Base-by-base conservation (phyloP, 106 monocot genomes). In the Acorus gramineus region DNA sequence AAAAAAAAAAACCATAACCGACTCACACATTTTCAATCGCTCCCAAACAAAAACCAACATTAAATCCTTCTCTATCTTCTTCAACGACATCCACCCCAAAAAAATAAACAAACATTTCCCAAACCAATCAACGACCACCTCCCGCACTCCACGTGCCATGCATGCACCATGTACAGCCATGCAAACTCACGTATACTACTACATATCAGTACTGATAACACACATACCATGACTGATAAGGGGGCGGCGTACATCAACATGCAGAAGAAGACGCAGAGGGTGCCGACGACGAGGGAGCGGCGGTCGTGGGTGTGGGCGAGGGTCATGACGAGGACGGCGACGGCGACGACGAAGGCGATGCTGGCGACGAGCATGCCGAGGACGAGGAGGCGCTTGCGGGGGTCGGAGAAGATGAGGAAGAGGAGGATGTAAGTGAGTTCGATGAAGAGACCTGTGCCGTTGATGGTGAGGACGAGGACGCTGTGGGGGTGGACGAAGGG, bases 401-500 rank as follows among this genome's bases (percentile, higher is more conserved):
- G 71, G 2, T 66, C 11, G 14, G 91, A 92, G 86, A 70, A 92
- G 55, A 79, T 3, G 63, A 92, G 63, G 81, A 84, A 87, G 79
- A 87, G 76, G 68, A 82, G 14, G 12, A 92, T 56, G 64, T 84
- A 92, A 60, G 71, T 53, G 62, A 82, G 71, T 74, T 92, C 77
- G 42, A 92, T 81, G 52, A 69, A 65, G 47, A 74, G 46, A 42
- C 92, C 92, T 12, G 79, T 47, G 44, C 87, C 92, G 43, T 92
- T 92, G 57, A 92, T 92, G 71, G 84, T 87, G 42, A 84, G 60
- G 45, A 92, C 77, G 10, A 92, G 82, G 57, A 69, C 74, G 84
- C 87, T 87, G 54, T 84, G 66, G 1, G 84, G 81, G 77, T 81
- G 84, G 48, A 92, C 92, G 12, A 77, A 3, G 5, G 92, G 92